Evolutionary conservation across 1,139 yeast genomes (phyloP).

Genomic region (Hanseniaspora uvarum): DNA sequence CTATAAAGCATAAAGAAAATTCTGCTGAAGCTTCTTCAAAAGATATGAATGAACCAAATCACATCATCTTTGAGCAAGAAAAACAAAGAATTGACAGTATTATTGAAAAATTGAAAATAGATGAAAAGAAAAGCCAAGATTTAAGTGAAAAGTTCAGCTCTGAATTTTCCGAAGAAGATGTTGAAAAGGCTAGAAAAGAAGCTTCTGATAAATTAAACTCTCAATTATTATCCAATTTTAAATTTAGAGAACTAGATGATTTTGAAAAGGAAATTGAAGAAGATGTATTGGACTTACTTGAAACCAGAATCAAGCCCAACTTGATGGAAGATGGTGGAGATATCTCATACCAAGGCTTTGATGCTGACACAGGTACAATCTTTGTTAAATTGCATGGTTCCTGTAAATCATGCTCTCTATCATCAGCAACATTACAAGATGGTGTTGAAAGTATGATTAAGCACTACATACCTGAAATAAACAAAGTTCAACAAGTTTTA

Average conservation of each 20-base stretch:
- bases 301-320: conserved; percentile 92
- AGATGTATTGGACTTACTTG: conserved; percentile 85
- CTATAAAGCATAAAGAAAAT: not conserved
- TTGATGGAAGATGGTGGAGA: conserved; percentile 82
- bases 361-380: conserved; percentile 55
- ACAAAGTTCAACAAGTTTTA: conserved; percentile 50
- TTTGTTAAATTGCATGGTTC: conserved; percentile 63
- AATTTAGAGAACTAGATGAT: conserved; percentile 15
- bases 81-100: not conserved
- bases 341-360: conserved; percentile 59
- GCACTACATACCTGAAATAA: conserved; percentile 70
- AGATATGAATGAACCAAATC: not conserved
- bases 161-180: conserved; percentile 2
- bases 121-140: not conserved
- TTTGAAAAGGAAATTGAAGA: conserved; percentile 40
- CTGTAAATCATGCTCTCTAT: conserved; percentile 68
- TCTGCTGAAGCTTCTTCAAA: not conserved
- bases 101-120: not conserved
- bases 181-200: conserved; percentile 3
- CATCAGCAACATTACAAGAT: conserved; percentile 63
- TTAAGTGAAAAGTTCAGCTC: not conserved
- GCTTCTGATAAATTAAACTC: conserved; percentile 4
- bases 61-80: not conserved
- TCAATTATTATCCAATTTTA: not conserved
- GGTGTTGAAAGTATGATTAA: conserved; percentile 77